Percentiles rank a stretch among this genome's conserved stretches.
phyloP scores from a whole-genome alignment of 805 yeast species.

The Cephaloascus albidus region DNA sequence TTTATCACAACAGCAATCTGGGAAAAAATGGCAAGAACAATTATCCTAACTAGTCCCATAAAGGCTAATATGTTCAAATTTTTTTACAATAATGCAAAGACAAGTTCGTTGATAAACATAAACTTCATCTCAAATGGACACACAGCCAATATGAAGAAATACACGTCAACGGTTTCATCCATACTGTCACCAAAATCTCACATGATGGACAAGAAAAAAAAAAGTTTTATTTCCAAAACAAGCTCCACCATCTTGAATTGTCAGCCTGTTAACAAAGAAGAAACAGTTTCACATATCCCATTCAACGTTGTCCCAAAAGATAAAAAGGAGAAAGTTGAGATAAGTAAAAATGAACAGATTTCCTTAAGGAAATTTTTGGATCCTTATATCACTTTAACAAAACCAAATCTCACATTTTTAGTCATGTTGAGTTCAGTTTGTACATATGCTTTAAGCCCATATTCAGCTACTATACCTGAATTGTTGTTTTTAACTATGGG shows the following conservation, averaged over 20 bases:
- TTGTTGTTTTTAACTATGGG: constrained; percentile 72
- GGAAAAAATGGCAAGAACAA: constrained; percentile 1
- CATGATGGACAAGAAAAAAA: too few species aligned
- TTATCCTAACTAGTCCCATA: constrained; percentile 1
- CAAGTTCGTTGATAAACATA: constrained; percentile 17
- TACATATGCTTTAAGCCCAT: constrained; percentile 87
- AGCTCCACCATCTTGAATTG: constrained; percentile 3
- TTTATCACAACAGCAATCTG: too few species aligned
- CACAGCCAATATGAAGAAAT: too few species aligned
- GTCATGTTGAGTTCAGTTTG: constrained; percentile 90
- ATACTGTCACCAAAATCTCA: too few species aligned
- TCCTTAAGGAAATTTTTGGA: constrained; percentile 29
- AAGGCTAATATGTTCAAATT: constrained; percentile 11
- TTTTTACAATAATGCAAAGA: constrained; percentile 25
- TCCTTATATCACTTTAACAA: constrained; percentile 75
- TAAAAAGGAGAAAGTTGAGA: constrained; percentile 6
- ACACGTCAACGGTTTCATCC: too few species aligned
- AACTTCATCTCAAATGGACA: constrained; percentile 20
- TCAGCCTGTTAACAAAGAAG: constrained; percentile 7
- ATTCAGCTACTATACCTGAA: constrained; percentile 62
- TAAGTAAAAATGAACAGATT: constrained; percentile 12
- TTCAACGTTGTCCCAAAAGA: constrained; percentile 44
- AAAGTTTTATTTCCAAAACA: neutral
- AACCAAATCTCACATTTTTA: constrained; percentile 79
- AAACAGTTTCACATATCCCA: constrained; percentile 30